Evolutionary conservation across 1,284 basidiomycete species (phyloP), one percentile per base, ranked within the genome.

Genomic region (Phellinidium pouzarii): DNA sequence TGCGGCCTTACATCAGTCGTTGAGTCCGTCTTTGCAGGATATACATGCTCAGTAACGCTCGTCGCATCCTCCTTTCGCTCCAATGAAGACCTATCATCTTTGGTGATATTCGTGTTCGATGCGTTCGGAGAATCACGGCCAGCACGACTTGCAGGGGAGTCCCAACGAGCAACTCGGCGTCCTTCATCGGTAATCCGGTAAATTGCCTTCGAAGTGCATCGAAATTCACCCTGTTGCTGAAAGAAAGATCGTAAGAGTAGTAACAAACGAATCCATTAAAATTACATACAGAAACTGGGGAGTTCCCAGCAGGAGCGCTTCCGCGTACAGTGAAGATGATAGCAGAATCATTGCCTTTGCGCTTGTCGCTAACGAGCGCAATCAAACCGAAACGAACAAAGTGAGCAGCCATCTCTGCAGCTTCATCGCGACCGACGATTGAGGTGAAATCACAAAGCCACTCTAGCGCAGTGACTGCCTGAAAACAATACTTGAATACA

Each of bases 401-500:
- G 65, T 99, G 96, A 1, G 94, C 96, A 3, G 91, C 84, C 76
- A 98, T 87, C 73, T 99, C 96, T 20, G 93, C 93, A 0, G 94
- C 95, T 69, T 99, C 96, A 65, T 99, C 96, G 50, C 91, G 76
- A 20, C 94, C 94, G 46, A 94, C 92, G 42, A 95, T 91, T 0
- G 95, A 97, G 0, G 95, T 94, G 61, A 94, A 98, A 68, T 99
- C 94, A 66, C 92, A 90, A 49, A 99, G 82, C 96, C 96, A 99
- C 68, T 97, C 93, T 53, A 98, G 76, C 0, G 91, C 94, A 36
- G 80, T 80, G 50, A 90, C 80, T 23, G 95, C 92, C 25, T 83
- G 75, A 67, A 99, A 98, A 62, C 90, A 91, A 67, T 84, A 79
- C 65, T 87, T 90, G 69, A 87, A 79, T 4, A 60, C 70, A 48